Conservation (phyloP, 108 stramenopile species). For the Stephanodiscus triporus region DNA sequence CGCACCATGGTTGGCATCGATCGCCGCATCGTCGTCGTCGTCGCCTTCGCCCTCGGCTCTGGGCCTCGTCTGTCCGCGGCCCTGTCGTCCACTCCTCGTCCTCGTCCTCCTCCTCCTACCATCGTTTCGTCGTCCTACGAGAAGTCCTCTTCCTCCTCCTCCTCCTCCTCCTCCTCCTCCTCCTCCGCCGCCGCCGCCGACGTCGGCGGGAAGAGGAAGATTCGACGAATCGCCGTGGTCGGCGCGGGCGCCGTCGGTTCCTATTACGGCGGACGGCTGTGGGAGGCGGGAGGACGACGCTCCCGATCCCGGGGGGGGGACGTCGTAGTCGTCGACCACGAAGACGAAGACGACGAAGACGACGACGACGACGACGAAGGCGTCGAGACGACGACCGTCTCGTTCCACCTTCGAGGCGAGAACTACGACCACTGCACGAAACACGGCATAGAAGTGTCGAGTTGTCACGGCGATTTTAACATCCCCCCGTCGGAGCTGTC, state of each 20-base stretch:
- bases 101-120: too few relatives aligned
- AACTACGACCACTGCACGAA: conserved; percentile 55
- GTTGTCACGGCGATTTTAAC: conserved; percentile 62
- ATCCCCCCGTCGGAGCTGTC: conserved; percentile 66
- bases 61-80: too few relatives aligned
- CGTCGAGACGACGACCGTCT: conserved; percentile 46
- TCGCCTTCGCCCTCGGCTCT: not conserved
- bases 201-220: not conserved
- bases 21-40: not conserved
- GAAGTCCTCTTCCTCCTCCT: not conserved
- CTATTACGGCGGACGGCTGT: conserved; percentile 57
- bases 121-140: not conserved
- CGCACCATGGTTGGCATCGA: too few relatives aligned
- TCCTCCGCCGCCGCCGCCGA: too few relatives aligned
- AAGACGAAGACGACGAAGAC: not conserved
- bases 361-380: not conserved
- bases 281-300: conserved; percentile 59
- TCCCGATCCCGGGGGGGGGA: conserved; percentile 36
- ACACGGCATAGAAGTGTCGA: conserved; percentile 69
- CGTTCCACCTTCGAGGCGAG: conserved; percentile 77
- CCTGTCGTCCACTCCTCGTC: too few relatives aligned
- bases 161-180: too few relatives aligned
- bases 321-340: conserved; percentile 4
- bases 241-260: conserved; percentile 30
- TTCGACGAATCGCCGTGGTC: conserved; percentile 28